Base-by-base conservation (phyloP, 257 asterid genomes). In the Solanum chmielewskii region DNA sequence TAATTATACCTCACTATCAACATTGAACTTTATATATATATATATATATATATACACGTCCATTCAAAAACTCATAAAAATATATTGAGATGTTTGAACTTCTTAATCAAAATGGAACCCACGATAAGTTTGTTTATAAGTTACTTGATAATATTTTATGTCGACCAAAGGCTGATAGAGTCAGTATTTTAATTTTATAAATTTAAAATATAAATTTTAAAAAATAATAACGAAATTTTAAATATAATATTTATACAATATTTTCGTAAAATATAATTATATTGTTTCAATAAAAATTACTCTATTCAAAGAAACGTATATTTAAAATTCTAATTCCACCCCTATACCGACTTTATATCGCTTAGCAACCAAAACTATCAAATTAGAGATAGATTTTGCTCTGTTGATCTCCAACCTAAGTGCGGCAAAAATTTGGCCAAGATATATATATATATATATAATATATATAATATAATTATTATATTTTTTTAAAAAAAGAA, bases 91-190 rank as follows among this genome's bases (percentile, higher is more conserved):
- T 16, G 39, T 80, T 80, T 44, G 29, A 80, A 49, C 84, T 9
- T 80, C 44, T 47, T 29, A 80, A 29, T 80, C 68, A 47, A 80
- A 80, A 29, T 80, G 85, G 85, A 80, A 80, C 85, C 85, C 29
- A 49, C 68, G 29, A 29, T 20, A 29, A 29, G 2, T 45, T 47
- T 78, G 42, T 27, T 78, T 27, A 27, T 45, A 45, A 25, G 4
- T 25, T 78, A 13, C 13, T 25, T 6, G 45, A 70, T 70, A 45
- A 47, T 80, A 29, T 80, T 80, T 29, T 25, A 31, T 29, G 29
- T 80, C 20, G 12, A 27, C 0, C 29, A 31, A 12, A 9, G 15
- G 3, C 2, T 0, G 6, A 12, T 0, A 13, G 0, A 16, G 7
- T 31, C 0, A 15, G 0, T 0, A 70, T 31, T 70, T 70, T 0